Percentiles rank a stretch among this genome's conserved stretches.
Conservation (phyloP, 2,329 filamentous ascomycete species). For the Aspergillus oerlinghausenensis region DNA sequence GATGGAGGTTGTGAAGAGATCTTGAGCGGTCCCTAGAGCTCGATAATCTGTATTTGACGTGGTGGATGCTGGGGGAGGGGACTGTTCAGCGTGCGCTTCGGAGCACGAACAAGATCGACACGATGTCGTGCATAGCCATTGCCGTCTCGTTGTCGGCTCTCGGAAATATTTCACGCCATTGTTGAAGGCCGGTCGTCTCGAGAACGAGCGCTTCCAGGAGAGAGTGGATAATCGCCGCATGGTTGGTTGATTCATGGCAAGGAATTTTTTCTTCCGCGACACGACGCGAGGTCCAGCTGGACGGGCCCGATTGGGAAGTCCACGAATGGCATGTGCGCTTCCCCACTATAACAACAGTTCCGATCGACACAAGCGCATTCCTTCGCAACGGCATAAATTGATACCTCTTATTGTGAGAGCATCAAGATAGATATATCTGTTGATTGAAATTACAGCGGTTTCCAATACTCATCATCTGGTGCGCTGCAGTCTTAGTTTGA, state of each 20-base stretch:
- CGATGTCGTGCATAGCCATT: constrained; percentile 21
- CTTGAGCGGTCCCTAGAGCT: constrained; percentile 52
- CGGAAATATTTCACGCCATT: background rate
- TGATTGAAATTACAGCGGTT: background rate
- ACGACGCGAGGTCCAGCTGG: constrained; percentile 1
- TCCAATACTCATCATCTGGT: background rate
- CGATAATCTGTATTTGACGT: constrained; percentile 46
- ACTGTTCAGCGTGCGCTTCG: constrained; percentile 14
- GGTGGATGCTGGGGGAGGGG: constrained; percentile 26
- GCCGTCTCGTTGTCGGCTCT: constrained; percentile 3
- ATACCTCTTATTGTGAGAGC: background rate
- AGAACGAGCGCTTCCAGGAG: constrained; percentile 6
- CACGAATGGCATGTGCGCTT: background rate
- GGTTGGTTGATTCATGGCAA: constrained; percentile 1
- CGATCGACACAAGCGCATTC: background rate
- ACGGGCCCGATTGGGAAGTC: constrained; percentile 11
- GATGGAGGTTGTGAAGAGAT: constrained; percentile 71
- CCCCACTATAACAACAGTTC: background rate
- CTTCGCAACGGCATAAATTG: background rate
- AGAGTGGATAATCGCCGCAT: constrained; percentile 18
- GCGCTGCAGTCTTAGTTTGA: background rate
- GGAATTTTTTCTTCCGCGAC: constrained; percentile 11
- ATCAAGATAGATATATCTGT: background rate
- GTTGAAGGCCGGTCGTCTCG: background rate
- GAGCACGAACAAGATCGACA: constrained; percentile 27